Evolutionary conservation across 441 rosid species (phyloP).

Genomic region (Gossypium gossypioides): DNA sequence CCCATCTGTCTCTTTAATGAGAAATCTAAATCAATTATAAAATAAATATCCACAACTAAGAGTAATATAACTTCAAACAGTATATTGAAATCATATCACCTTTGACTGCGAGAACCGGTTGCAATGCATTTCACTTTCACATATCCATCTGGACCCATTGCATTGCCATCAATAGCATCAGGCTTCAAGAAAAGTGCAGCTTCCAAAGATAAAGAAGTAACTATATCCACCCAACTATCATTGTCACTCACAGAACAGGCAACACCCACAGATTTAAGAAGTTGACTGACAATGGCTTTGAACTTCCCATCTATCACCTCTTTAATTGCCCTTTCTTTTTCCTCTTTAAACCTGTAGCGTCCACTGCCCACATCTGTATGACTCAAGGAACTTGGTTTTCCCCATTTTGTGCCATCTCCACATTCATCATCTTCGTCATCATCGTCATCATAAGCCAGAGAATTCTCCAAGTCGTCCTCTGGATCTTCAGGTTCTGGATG

Average conservation of each 20-base stretch:
- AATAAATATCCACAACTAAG: background rate
- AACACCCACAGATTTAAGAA: constrained; percentile 47
- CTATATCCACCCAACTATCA: constrained; percentile 64
- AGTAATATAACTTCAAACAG: background rate
- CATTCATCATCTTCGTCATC: constrained; percentile 70
- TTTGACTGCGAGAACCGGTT: constrained; percentile 56
- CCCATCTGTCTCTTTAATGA: constrained; percentile 6
- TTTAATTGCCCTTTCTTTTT: constrained; percentile 46
- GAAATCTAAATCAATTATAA: background rate
- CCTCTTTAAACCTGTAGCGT: constrained; percentile 43
- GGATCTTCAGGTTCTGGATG: constrained; percentile 77
- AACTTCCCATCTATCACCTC: constrained; percentile 59
- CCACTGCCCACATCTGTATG: constrained; percentile 30
- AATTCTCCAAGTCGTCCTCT: constrained; percentile 50
- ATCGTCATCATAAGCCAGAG: constrained; percentile 41
- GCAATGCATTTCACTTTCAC: constrained; percentile 94
- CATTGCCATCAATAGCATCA: constrained; percentile 48
- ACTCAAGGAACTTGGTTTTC: constrained; percentile 48
- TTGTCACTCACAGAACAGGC: constrained; percentile 28
- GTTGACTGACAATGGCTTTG: constrained; percentile 50
- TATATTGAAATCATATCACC: constrained; percentile 32
- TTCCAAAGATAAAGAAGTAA: constrained; percentile 73
- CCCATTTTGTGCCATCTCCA: constrained; percentile 67
- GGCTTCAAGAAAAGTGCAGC: constrained; percentile 77
- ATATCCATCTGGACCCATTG: constrained; percentile 46